Evolutionary conservation across 805 yeast genomes (phyloP).

Genomic region (Saccharomycopsis sp.): DNA sequence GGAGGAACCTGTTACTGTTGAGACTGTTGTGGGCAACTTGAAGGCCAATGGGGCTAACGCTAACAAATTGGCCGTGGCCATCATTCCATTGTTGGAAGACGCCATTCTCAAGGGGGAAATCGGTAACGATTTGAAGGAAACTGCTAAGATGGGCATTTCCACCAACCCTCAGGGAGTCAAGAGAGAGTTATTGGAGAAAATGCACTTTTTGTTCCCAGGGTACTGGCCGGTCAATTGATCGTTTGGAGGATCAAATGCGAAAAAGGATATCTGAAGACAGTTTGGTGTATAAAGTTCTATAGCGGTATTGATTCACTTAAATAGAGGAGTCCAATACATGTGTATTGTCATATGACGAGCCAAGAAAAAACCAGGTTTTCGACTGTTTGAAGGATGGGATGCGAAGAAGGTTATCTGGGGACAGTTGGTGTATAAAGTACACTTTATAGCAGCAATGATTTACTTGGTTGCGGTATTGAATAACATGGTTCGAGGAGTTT

Average conservation of each 20-base stretch:
- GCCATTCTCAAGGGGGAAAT: slow-evolving; percentile 52
- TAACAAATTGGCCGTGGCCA: slow-evolving; percentile 59
- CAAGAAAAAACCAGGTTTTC: too few species aligned
- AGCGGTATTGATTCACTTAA: too few species aligned
- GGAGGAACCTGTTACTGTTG: slow-evolving; percentile 97
- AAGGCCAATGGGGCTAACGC: slow-evolving; percentile 86
- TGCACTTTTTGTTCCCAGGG: slow-evolving; percentile 87
- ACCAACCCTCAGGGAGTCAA: slow-evolving; percentile 71
- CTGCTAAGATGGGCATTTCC: slow-evolving; percentile 75
- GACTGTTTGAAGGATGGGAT: too few species aligned
- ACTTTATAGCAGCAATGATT: too few species aligned
- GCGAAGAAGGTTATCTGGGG: too few species aligned
- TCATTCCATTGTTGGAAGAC: slow-evolving; percentile 61
- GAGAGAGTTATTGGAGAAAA: slow-evolving; percentile 63
- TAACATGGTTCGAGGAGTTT: too few species aligned
- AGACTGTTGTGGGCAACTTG: slow-evolving; percentile 86
- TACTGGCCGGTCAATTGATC: slow-evolving; percentile 54
- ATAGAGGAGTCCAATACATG: too few species aligned
- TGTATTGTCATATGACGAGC: too few species aligned
- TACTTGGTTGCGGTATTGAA: too few species aligned
- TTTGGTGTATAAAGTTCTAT: too few species aligned
- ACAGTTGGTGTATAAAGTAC: too few species aligned
- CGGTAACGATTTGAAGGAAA: slow-evolving; percentile 65
- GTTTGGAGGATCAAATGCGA: slow-evolving; percentile 2
- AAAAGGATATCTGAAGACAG: too few species aligned